Conservation (phyloP, 148 eudicot genomes). For the Rhododendron mucronatum region DNA sequence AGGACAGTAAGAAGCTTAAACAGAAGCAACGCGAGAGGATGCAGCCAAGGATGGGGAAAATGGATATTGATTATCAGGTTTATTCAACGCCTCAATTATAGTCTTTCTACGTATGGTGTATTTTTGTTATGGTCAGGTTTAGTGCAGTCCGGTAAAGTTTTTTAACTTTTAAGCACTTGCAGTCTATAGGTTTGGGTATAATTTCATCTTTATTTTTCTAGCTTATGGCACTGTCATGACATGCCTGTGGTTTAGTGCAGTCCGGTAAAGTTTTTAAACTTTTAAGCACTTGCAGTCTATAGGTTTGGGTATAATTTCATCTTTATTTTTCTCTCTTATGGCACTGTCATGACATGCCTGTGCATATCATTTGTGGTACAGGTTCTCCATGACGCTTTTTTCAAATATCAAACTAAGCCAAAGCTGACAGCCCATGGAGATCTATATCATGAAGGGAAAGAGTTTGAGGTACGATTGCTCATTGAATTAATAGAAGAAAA, state of each 20-base stretch:
- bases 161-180: conserved; percentile 2
- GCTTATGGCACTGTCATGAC: neutral
- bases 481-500: neutral
- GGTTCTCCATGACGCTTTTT: conserved; percentile 98
- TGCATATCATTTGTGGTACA: conserved; percentile 41
- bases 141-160: conserved; percentile 35
- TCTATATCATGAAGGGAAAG: conserved; percentile 92
- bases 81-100: neutral
- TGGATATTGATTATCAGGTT: conserved; percentile 99
- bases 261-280: neutral
- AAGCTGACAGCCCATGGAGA: conserved; percentile 85
- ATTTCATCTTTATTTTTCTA: neutral
- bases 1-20: conserved; percentile 91
- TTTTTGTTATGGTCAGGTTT: conserved; percentile 19
- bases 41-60: conserved; percentile 99
- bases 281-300: conserved; percentile 5
- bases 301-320: neutral
- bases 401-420: conserved; percentile 95
- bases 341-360: neutral
- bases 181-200: neutral
- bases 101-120: neutral
- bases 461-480: conserved; percentile 67
- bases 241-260: conserved; percentile 50
- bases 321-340: neutral
- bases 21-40: conserved; percentile 98